These are phyloP conservation scores for Echium plantagineum DNA, from an alignment of 257 asterid genomes.

Conservation along the genomic window DNA sequence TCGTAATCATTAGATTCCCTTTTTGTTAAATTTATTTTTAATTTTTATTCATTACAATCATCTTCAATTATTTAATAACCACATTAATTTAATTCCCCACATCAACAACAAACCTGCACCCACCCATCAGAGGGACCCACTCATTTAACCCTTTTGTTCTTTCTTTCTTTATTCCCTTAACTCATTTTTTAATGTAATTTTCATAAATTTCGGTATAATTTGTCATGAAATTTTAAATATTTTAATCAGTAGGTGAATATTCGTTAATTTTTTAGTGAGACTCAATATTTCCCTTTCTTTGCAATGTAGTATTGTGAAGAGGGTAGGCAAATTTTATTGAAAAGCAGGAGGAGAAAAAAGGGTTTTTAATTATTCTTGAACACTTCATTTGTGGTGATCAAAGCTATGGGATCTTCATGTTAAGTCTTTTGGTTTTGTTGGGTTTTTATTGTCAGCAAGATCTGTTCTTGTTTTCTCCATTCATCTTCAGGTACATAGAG, in stretches of 20 bases:
- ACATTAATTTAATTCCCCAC: slow-evolving; percentile 29
- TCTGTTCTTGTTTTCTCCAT: slow-evolving; percentile 28
- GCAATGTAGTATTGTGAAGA: slow-evolving; percentile 33
- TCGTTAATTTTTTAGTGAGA: too few relatives aligned
- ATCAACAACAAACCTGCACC: slow-evolving; percentile 59
- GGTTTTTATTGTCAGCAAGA: slow-evolving; percentile 30
- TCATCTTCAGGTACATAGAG: slow-evolving; percentile 19
- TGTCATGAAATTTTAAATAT: too few relatives aligned
- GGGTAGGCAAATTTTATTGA: slow-evolving; percentile 33
- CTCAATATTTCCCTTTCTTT: too few relatives aligned
- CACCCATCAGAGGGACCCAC: slow-evolving; percentile 50
- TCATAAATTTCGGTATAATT: too few relatives aligned
- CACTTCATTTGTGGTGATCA: slow-evolving; percentile 8
- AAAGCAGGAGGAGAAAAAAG: slow-evolving; percentile 10
- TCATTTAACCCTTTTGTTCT: slow-evolving; percentile 14
- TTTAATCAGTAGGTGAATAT: too few relatives aligned
- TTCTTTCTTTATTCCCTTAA: slow-evolving; percentile 10
- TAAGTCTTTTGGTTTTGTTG: slow-evolving; percentile 19
- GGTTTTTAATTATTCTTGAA: slow-evolving; percentile 19
- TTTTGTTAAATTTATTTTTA: slow-evolving; percentile 1
- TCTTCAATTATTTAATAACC: slow-evolving; percentile 2
- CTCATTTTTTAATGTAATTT: neutral
- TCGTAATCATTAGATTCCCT: neutral
- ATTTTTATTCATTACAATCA: slow-evolving; percentile 1
- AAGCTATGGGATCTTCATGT: slow-evolving; percentile 22